A percentile compares a stretch with the other conserved stretches of the same genome.
Evolutionary conservation across 805 yeast genomes (phyloP).

Genomic region (Kodamaea neixiangensis): DNA sequence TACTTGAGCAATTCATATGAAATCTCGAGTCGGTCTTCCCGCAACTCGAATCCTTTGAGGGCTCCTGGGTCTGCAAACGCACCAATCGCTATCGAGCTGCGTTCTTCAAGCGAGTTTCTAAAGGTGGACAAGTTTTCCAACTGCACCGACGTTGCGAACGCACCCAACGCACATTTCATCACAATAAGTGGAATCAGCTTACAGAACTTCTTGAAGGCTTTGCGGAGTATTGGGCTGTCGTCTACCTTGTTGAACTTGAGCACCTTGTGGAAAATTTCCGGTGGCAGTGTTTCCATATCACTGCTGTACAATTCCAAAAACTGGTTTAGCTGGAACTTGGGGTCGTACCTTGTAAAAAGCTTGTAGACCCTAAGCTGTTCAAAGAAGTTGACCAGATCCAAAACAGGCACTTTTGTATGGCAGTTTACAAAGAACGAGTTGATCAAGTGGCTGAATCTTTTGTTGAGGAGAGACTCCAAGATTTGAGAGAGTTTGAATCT

Average conservation of each 20-base stretch:
- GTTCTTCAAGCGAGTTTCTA: constrained; percentile 29
- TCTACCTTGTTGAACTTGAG: constrained; percentile 16
- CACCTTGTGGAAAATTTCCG: constrained; percentile 15
- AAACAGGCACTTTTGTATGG: constrained; percentile 35
- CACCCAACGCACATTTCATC: constrained; percentile 35
- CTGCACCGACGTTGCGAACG: constrained; percentile 31
- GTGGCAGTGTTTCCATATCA: constrained; percentile 12
- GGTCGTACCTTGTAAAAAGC: constrained; percentile 20
- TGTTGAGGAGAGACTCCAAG: constrained; percentile 22
- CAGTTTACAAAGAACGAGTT: constrained; percentile 34
- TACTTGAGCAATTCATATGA: constrained; percentile 25
- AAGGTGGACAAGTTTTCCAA: constrained; percentile 34
- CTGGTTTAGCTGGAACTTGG: constrained; percentile 16
- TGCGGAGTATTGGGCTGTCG: constrained; percentile 20
- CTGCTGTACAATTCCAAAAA: constrained; percentile 15
- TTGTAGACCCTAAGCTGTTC: constrained; percentile 31
- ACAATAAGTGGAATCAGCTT: constrained; percentile 27
- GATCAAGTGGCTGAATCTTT: constrained; percentile 20
- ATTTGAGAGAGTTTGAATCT: constrained; percentile 13
- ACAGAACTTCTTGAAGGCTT: constrained; percentile 23
- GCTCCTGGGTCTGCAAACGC: constrained; percentile 17
- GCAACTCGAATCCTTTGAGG: constrained; percentile 11
- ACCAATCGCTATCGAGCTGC: constrained; percentile 21
- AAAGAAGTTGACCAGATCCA: constrained; percentile 30
- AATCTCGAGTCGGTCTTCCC: constrained; percentile 22